Evolutionary conservation across 371 early-diverging fungal species (phyloP), one percentile per base, ranked within the genome.

Genomic region (Chytridium lagenaria): DNA sequence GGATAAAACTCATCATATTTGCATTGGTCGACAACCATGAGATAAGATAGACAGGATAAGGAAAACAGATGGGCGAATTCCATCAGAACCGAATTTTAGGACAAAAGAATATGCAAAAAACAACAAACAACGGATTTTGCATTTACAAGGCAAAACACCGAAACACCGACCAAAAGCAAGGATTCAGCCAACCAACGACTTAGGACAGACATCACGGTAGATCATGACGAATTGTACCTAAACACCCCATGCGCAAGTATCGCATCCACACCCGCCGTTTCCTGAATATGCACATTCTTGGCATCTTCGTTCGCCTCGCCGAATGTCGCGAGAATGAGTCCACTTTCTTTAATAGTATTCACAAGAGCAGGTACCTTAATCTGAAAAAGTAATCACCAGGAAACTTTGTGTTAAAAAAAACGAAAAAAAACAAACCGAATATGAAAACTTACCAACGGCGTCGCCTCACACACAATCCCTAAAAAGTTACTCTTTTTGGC

Each of bases 311-410:
- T 97, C 28, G 84, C 85, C 19, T 79, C 72, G 0, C 97, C 98
- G 81, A 93, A 94, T 22, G 96, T 93, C 0, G 92, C 90, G 64
- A 96, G 81, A 39, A 98, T 87, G 44, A 98, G 75, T 0, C 98
- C 97, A 50, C 90, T 90, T 78, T 95, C 92, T 75, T 98, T 98
- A 70, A 95, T 91, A 31, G 91, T 91, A 34, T 89, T 88, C 74
- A 97, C 93, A 57, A 98, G 78, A 15, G 89, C 85, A 0, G 98
- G 97, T 5, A 95, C 94, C 78, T 92, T 91, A 38, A 94, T 90
- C 90, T 93, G 84, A 49, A 65, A 33, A 71, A 40, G 59, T 70
- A 59, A 28, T 39, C 52, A 61, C 37, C 34, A 36, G 19, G 57
- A 36, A n/a, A 26, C 2, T 36, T 28, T 49, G 0, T 40, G 3